Evolutionary conservation across 805 yeast species (phyloP), one percentile per base, ranked within the genome.

Genomic region (Candida methanosorbosa): DNA sequence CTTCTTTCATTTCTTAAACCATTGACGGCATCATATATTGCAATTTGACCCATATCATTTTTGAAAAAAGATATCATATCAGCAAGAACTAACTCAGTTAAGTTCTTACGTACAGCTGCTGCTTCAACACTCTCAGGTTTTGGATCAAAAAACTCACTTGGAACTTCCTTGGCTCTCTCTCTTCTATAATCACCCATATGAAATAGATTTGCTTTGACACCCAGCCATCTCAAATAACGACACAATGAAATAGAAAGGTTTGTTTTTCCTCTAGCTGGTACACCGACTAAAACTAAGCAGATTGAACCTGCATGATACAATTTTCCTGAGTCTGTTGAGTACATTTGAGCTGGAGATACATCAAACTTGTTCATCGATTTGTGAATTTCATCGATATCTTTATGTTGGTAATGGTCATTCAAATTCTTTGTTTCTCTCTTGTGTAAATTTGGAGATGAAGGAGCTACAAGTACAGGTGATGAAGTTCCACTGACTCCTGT

Each of bases 211-310:
- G 96, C 80, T 50, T 83, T 80, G 16, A 92, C 97, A 5, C 98
- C 98, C 30, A 92, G 65, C 98, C 98, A 92, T 48, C 97, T 72
- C 45, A 94, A 66, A 56, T 88, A 92, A 38, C 98, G 72, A 4
- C 96, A 86, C 43, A 92, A 68, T 12, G 95, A 80, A 27, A 90
- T 97, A 5, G 96, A 81, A 33, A 90, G 66, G 54, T 87, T 86
- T 2, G 98, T 92, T 55, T 92, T 92, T 2, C 97, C 97, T 32
- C 97, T 70, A 1, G 96, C 97, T 2, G 98, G 97, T 39, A 88
- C 66, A 0, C 98, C 98, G 4, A 84, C 90, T 45, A 92, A 68
- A 4, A 82, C 85, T 35, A 92, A 81, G 47, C 94, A 76, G 29
- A 92, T 77, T 48, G 85, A 83, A 4, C 98, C 98, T 4, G 98